Base-by-base conservation (phyloP, 495 filamentous ascomycete genomes). In the Aspergillus affinis region DNA sequence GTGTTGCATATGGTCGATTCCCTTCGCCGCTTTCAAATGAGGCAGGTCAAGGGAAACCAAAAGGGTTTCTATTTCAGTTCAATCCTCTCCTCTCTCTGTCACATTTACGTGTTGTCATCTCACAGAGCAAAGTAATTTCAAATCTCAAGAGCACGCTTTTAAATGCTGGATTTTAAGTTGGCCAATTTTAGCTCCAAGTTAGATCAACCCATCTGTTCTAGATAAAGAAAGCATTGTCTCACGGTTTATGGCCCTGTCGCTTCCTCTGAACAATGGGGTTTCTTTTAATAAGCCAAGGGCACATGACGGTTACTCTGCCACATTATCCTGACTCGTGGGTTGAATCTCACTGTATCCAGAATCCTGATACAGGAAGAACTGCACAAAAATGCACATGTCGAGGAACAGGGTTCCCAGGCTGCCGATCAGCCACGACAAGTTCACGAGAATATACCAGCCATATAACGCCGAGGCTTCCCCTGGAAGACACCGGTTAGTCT, bases 361-460 rank as follows among this genome's bases (percentile, higher is more conserved):
- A 59, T 78, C 69, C 49, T 79, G 71, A 66, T 97, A 98, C 66
- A 92, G 67, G 74, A 95, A 97, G 67, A 96, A 98, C 68, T 98
- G 94, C 7, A 80, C 83, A 72, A 98, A 98, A 29, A 98, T 96
- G 19, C 78, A 84, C 66, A 89, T 69, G 72, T 98, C 94, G 62
- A 97, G 71, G 47, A 91, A 63, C 60, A 98, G 72, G 15, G 93
- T 97, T 1, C 95, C 94, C 45, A 91, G 78, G 69, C 92, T 96
- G 3, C 94, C 94, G 15, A 92, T 77, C 65, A 98, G 58, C 94
- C 94, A 98, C 6, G 85, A 90, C 27, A 89, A 66, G 73, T 98
- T 98, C 18, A 97, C 89, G 6, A 90, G 75, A 6, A 98, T 84
- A 75, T 98, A 96, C 55, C 79, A 76, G 41, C 83, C 81, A 73